phyloP scores from a whole-genome alignment of 371 early-diverging fungal species.

The Chytridium lagenaria region DNA sequence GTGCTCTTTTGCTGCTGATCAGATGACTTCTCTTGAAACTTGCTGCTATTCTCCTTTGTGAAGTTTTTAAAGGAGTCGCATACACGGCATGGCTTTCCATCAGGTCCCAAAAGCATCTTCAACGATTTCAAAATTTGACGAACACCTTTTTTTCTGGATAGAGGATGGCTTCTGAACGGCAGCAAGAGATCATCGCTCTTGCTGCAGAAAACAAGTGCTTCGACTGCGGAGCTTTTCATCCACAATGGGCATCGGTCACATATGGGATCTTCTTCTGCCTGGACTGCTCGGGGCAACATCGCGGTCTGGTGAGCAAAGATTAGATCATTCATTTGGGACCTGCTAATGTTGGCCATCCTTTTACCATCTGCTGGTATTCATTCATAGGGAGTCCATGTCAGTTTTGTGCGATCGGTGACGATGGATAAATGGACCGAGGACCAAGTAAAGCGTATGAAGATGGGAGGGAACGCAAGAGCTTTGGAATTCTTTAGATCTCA shows the following conservation, averaged over 20 bases:
- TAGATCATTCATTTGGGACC: background rate
- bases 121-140: too few species aligned
- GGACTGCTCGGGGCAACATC: constrained; percentile 84
- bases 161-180: background rate
- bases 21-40: constrained; percentile 15
- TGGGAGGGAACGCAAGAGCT: constrained; percentile 94
- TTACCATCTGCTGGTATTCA: background rate
- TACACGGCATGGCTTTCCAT: constrained; percentile 75
- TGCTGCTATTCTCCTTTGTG: constrained; percentile 22
- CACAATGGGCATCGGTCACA: constrained; percentile 94
- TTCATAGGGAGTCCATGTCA: constrained; percentile 85
- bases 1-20: constrained; percentile 19
- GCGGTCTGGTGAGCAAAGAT: constrained; percentile 34
- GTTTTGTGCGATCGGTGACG: constrained; percentile 96
- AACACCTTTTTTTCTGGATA: too few species aligned
- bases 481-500: constrained; percentile 85
- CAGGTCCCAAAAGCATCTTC: constrained; percentile 8
- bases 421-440: constrained; percentile 99
- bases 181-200: background rate
- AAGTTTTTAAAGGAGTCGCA: constrained; percentile 76
- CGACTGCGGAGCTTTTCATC: constrained; percentile 72
- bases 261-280: constrained; percentile 98
- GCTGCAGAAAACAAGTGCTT: constrained; percentile 60
- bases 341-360: too few species aligned
- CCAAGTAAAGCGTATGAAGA: constrained; percentile 91